These are phyloP conservation scores for Hyphopichia khmerensis DNA, from an alignment of 1,139 yeast species.

Conservation along the genomic window DNA sequence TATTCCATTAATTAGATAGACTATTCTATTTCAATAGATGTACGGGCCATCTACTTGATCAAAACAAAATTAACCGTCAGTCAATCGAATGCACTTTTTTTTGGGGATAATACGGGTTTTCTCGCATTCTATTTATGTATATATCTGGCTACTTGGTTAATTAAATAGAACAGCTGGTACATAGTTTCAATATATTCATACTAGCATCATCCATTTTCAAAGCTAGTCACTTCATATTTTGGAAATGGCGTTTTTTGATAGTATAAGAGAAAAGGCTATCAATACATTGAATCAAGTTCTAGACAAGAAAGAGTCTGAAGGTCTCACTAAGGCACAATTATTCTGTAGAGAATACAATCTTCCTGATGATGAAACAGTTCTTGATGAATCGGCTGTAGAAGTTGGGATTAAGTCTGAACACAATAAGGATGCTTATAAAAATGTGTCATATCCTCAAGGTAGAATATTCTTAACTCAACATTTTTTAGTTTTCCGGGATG, in stretches of 20 bases:
- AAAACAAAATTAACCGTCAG: background rate
- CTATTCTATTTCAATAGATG: no score
- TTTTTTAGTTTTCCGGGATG: conserved; percentile 71
- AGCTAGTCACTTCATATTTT: background rate
- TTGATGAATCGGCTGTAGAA: conserved; percentile 72
- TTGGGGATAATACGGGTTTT: background rate
- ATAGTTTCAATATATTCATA: background rate
- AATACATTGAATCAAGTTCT: conserved; percentile 41
- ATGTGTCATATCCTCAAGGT: conserved; percentile 48
- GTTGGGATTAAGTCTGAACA: conserved; percentile 49
- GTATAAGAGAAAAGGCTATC: conserved; percentile 49
- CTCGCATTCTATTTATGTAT: background rate
- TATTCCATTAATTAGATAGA: no score
- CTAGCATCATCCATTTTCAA: background rate
- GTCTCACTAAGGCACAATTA: conserved; percentile 61
- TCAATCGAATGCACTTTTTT: background rate
- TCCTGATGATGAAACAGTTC: conserved; percentile 67
- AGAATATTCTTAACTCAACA: conserved; percentile 68
- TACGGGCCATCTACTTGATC: no score
- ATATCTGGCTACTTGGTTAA: background rate
- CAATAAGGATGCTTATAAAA: conserved; percentile 24
- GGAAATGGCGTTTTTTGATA: conserved; percentile 52
- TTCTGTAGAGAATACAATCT: conserved; percentile 66
- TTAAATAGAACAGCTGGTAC: background rate
- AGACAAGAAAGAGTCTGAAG: conserved; percentile 32